These are phyloP conservation scores for Lactifluus pinguis DNA, from an alignment of 768 basidiomycete genomes.

Conservation along the genomic window DNA sequence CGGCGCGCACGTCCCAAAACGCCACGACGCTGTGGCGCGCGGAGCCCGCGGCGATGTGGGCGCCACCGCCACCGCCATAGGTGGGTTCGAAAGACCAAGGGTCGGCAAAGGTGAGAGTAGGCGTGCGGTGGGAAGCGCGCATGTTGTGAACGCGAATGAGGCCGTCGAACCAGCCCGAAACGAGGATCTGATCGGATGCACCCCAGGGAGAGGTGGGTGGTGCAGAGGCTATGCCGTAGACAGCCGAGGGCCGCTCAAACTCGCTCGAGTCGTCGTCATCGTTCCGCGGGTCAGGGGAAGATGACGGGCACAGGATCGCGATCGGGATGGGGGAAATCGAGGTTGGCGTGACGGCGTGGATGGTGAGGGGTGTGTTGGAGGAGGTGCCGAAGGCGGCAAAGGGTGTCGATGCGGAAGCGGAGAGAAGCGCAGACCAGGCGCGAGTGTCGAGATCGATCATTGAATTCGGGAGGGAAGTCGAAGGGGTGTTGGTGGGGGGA, in stretches of 20 bases:
- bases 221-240: conserved; percentile 59
- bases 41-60: conserved; percentile 65
- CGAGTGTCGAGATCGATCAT: conserved; percentile 40
- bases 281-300: conserved; percentile 5
- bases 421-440: conserved; percentile 59
- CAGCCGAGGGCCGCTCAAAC: conserved; percentile 38
- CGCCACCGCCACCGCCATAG: conserved; percentile 65
- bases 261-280: conserved; percentile 10
- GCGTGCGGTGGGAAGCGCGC: conserved; percentile 41
- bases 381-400: conserved; percentile 64
- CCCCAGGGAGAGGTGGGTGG: conserved; percentile 62
- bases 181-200: conserved; percentile 56
- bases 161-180: conserved; percentile 82
- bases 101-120: conserved; percentile 54
- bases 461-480: conserved; percentile 16
- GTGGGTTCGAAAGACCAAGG: conserved; percentile 65
- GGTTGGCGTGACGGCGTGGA: conserved; percentile 44
- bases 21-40: conserved; percentile 71
- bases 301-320: conserved; percentile 36
- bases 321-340: conserved; percentile 40
- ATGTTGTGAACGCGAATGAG: conserved; percentile 67
- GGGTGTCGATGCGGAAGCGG: conserved; percentile 39
- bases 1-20: conserved; percentile 71
- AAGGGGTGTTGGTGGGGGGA: conserved; percentile 13
- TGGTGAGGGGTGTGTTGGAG: conserved; percentile 46